Conservation (phyloP, 1,284 basidiomycete genomes). For the Schizophyllum amplum region DNA sequence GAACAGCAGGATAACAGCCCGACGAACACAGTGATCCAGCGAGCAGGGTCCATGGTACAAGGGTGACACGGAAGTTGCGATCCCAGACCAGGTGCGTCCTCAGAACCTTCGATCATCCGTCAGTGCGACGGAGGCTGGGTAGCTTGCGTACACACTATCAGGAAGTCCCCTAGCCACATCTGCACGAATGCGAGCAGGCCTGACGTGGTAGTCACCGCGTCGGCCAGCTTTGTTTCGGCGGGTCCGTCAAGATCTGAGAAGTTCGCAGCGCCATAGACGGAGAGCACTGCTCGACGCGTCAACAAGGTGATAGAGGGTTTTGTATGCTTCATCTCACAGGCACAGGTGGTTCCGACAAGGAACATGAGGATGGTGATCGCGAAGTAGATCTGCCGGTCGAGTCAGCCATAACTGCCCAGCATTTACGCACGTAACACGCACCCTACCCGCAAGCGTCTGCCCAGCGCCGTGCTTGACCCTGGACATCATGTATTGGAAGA, state of each 20-base stretch:
- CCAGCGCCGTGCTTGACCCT: background rate
- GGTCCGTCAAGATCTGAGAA: background rate
- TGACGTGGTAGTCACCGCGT: background rate
- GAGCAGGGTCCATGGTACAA: background rate
- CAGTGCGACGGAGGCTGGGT: background rate
- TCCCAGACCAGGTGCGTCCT: background rate
- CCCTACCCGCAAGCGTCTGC: background rate
- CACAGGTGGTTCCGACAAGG: background rate
- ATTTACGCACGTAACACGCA: background rate
- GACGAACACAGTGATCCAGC: background rate
- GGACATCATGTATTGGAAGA: background rate
- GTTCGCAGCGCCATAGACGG: background rate
- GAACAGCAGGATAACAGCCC: background rate
- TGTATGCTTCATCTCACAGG: background rate
- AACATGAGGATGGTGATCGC: background rate
- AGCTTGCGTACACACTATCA: background rate
- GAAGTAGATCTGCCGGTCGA: background rate
- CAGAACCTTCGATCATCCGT: background rate
- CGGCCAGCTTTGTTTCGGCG: background rate
- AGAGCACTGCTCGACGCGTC: background rate
- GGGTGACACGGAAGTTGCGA: background rate
- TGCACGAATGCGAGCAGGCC: background rate
- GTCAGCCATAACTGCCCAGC: background rate
- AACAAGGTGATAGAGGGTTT: background rate
- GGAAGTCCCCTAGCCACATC: background rate